Conservation (phyloP, 768 basidiomycete genomes). For the Amanita rubescens region DNA sequence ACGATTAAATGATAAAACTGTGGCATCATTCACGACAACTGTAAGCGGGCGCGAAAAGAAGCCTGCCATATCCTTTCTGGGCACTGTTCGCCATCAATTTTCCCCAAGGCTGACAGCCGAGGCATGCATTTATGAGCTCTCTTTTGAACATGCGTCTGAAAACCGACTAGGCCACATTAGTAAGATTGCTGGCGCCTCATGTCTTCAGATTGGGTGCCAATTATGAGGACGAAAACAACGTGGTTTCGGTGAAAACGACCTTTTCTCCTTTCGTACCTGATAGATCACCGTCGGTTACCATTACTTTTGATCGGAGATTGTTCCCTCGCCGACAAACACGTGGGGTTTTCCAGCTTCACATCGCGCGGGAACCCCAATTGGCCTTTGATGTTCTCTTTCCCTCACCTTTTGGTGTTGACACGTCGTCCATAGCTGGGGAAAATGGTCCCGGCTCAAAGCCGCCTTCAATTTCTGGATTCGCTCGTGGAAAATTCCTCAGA, state of each 20-base stretch:
- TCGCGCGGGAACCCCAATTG: conserved; percentile 27
- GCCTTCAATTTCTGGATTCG: conserved; percentile 48
- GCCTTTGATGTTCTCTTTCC: conserved; percentile 38
- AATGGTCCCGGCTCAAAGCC: conserved; percentile 13
- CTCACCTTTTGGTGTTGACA: conserved; percentile 26
- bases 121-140: conserved; percentile 24
- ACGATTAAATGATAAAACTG: conserved; percentile 38
- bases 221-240: conserved; percentile 44
- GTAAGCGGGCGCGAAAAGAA: conserved; percentile 22
- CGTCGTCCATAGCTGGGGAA: conserved; percentile 13
- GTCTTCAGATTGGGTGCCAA: conserved; percentile 33
- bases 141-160: conserved; percentile 12
- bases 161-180: conserved; percentile 28
- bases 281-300: conserved; percentile 30
- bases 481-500: conserved; percentile 37
- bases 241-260: conserved; percentile 29
- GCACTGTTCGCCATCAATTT: conserved; percentile 71
- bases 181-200: conserved; percentile 34
- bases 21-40: conserved; percentile 30
- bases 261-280: conserved; percentile 25
- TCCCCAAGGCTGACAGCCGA: conserved; percentile 54
- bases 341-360: conserved; percentile 36
- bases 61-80: conserved; percentile 41
- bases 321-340: conserved; percentile 40
- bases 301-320: conserved; percentile 43